Evolutionary conservation across 805 yeast genomes (phyloP).

Genomic region (Dipodascopsis uninucleata): DNA sequence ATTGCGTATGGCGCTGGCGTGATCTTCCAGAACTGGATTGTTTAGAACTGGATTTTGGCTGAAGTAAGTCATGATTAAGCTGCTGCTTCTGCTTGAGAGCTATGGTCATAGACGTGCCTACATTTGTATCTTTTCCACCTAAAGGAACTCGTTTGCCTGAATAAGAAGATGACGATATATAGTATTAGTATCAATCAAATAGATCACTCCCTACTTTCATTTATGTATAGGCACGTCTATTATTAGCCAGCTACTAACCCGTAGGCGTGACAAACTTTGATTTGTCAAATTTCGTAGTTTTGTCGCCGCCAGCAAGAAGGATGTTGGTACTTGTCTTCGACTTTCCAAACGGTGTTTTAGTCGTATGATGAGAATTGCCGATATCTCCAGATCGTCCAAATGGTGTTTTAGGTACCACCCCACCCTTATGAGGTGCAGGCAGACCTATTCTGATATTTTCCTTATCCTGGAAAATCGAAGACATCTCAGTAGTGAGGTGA

Average conservation of each 20-base stretch:
- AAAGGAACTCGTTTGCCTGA: slow-evolving; percentile 25
- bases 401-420: slow-evolving; percentile 21
- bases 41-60: no score
- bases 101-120: no score
- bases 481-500: no score
- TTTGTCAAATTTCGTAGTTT: slow-evolving; percentile 4
- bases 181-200: background rate
- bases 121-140: slow-evolving; percentile 30
- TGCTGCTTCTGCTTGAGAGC: no score
- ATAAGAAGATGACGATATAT: background rate
- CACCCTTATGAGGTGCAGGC: slow-evolving; percentile 3
- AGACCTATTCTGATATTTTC: slow-evolving; percentile 14
- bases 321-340: slow-evolving; percentile 17
- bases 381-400: slow-evolving; percentile 9
- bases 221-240: background rate
- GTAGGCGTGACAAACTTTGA: slow-evolving; percentile 1
- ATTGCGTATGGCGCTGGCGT: no score
- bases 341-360: slow-evolving; percentile 18
- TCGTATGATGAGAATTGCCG: background rate
- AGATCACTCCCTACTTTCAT: slow-evolving; percentile 10
- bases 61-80: no score
- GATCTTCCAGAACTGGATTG: no score
- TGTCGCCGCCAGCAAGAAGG: slow-evolving; percentile 3
- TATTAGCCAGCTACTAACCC: no score
- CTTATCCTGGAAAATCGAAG: slow-evolving; percentile 21